phyloP scores from a whole-genome alignment of 1,284 basidiomycete genomes.

The Papiliotrema fonsecae region DNA sequence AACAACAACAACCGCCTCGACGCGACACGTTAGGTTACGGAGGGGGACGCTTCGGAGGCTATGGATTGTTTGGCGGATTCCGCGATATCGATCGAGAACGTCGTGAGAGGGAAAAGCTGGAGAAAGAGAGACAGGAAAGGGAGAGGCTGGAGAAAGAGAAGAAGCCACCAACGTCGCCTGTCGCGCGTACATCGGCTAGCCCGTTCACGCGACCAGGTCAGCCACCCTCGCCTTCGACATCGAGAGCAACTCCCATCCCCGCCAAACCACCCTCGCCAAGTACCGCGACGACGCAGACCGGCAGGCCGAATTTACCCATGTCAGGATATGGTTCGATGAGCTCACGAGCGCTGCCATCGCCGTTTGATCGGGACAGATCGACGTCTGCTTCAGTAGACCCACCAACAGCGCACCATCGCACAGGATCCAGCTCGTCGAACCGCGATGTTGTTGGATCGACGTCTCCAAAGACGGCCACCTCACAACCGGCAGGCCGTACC shows the following conservation, averaged over 20 bases:
- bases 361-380: constrained; percentile 3
- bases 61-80: neutral
- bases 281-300: neutral
- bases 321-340: neutral
- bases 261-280: neutral
- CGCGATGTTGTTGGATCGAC: neutral
- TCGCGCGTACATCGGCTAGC: neutral
- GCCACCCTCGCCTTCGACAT: neutral
- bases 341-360: constrained; percentile 4
- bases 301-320: constrained; percentile 1
- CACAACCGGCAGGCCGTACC: neutral
- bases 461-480: neutral
- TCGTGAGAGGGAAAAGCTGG: constrained; percentile 1
- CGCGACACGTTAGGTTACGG: neutral
- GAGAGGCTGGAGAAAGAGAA: constrained; percentile 1
- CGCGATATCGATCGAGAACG: neutral
- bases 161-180: neutral
- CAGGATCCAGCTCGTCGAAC: constrained; percentile 2
- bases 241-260: neutral
- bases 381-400: neutral
- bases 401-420: neutral
- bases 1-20: neutral
- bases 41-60: neutral
- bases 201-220: neutral
- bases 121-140: neutral